Percentiles rank a stretch among this genome's conserved stretches.
Evolutionary conservation across 768 basidiomycete genomes (phyloP).

Genomic region (Phlebiopsis gigantea): DNA sequence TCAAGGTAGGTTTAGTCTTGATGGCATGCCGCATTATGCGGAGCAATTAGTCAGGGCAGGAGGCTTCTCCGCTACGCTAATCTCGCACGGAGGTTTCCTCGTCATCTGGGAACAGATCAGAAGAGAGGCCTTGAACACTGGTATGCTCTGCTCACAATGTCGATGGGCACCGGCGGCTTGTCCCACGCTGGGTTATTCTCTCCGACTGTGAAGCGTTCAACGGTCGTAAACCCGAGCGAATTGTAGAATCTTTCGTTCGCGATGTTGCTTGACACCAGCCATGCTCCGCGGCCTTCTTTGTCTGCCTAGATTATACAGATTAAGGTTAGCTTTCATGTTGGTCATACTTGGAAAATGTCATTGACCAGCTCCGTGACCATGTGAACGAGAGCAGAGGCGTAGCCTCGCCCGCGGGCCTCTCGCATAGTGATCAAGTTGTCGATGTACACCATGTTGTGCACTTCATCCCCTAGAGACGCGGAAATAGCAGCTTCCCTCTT

Average conservation of each 20-base stretch:
- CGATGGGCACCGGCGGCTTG: conserved; percentile 10
- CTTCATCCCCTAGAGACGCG: neutral
- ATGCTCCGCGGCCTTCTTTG: neutral
- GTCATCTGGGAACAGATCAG: neutral
- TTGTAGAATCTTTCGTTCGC: conserved; percentile 15
- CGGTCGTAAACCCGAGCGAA: conserved; percentile 9
- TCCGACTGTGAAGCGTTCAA: conserved; percentile 1
- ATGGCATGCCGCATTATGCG: too few relatives aligned
- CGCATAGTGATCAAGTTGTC: conserved; percentile 8
- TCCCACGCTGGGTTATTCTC: conserved; percentile 15
- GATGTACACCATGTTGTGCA: conserved; percentile 12
- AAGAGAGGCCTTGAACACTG: neutral
- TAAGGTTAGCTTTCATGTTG: neutral
- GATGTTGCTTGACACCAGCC: conserved; percentile 13
- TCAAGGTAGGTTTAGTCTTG: too few relatives aligned
- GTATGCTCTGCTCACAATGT: conserved; percentile 10
- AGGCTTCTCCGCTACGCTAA: too few relatives aligned
- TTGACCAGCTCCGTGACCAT: conserved; percentile 6
- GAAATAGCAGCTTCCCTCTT: neutral
- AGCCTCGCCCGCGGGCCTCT: conserved; percentile 12
- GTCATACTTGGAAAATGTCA: neutral
- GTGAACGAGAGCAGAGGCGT: conserved; percentile 13
- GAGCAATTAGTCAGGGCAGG: too few relatives aligned
- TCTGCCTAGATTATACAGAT: conserved; percentile 10
- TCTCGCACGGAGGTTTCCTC: too few relatives aligned